These are phyloP conservation scores for Exophiala oligosperma DNA, from an alignment of 2,329 filamentous ascomycete genomes.

Conservation along the genomic window DNA sequence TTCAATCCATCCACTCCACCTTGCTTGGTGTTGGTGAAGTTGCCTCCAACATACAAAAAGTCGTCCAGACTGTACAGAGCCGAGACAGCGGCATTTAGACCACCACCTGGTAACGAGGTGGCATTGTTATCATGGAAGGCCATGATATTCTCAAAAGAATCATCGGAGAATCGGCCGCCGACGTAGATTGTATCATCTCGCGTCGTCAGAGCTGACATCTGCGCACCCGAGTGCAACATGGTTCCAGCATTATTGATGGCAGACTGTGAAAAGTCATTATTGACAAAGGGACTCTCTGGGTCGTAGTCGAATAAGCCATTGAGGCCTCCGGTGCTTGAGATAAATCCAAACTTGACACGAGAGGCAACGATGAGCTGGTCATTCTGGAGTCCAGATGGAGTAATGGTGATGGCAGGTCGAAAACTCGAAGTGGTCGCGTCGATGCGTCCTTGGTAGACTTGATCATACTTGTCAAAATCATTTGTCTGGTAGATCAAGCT, in stretches of 20 bases:
- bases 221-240: conserved; percentile 65
- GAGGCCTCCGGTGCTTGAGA: conserved; percentile 69
- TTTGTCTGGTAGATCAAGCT: conserved; percentile 83
- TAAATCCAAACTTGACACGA: conserved; percentile 70
- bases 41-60: conserved; percentile 76
- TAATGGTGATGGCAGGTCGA: conserved; percentile 76
- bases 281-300: conserved; percentile 59
- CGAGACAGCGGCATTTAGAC: conserved; percentile 77
- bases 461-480: conserved; percentile 94
- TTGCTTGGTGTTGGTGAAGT: conserved; percentile 73
- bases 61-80: conserved; percentile 68
- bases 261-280: conserved; percentile 66
- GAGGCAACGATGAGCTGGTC: conserved; percentile 81
- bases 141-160: conserved; percentile 72
- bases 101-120: conserved; percentile 64
- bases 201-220: conserved; percentile 68
- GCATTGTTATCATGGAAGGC: conserved; percentile 66
- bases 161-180: conserved; percentile 79
- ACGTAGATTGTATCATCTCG: conserved; percentile 68
- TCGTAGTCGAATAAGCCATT: conserved; percentile 92
- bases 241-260: conserved; percentile 75
- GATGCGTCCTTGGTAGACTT: conserved; percentile 81
- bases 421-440: conserved; percentile 73
- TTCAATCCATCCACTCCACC: conserved; percentile 59
- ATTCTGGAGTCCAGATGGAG: conserved; percentile 64